Conservation (phyloP, 257 asterid species). For the Przewalskia tangutica region DNA sequence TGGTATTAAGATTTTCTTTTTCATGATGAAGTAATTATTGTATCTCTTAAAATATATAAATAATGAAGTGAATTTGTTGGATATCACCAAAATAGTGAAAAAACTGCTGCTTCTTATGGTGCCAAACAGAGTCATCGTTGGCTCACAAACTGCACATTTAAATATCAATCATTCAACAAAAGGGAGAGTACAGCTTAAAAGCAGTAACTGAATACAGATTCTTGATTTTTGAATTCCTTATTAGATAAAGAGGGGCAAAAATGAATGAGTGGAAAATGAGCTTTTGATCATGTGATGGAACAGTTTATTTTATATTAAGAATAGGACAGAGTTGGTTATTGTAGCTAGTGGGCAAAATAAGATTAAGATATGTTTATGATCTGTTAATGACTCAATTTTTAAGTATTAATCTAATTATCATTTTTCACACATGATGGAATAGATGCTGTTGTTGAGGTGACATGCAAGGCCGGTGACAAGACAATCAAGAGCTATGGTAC, state of each 20-base stretch:
- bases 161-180: not conserved
- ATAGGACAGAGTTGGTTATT: not conserved
- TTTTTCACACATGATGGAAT: not conserved
- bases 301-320: not conserved
- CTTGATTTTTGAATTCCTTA: not conserved
- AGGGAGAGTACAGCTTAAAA: not conserved
- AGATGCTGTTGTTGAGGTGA: slow-evolving; percentile 79
- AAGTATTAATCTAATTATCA: not conserved
- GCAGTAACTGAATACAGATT: not conserved
- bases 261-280: not conserved
- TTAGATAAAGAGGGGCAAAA: not conserved
- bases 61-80: not conserved
- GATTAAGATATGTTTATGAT: not conserved
- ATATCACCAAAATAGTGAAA: not conserved
- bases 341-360: not conserved
- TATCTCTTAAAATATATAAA: not conserved
- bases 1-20: not conserved
- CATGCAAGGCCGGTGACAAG: slow-evolving; percentile 48
- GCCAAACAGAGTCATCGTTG: not conserved
- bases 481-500: slow-evolving; percentile 50
- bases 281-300: not conserved
- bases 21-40: not conserved
- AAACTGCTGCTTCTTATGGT: not conserved
- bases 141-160: not conserved
- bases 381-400: not conserved